Conservation (phyloP, 495 filamentous ascomycete genomes). For the Pseudevernia furfuracea region DNA sequence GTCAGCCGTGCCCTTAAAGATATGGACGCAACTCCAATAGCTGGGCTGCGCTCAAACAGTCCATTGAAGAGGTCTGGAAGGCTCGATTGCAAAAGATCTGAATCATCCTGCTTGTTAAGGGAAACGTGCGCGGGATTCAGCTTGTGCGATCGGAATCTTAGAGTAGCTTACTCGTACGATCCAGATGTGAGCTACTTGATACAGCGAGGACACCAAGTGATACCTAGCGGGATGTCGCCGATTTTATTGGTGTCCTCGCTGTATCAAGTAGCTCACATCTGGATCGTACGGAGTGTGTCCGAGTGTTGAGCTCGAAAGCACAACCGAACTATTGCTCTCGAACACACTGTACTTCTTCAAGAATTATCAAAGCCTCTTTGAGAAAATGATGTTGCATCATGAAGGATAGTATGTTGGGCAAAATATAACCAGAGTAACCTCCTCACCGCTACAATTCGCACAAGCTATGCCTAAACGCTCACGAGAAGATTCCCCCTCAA, state of each 20-base stretch:
- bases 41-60: constrained; percentile 29
- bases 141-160: neutral
- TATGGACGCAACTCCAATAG: constrained; percentile 37
- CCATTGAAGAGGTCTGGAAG: constrained; percentile 28
- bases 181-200: too few relatives aligned
- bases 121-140: neutral
- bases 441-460: constrained; percentile 5
- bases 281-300: too few relatives aligned
- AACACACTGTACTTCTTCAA: too few relatives aligned
- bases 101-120: neutral
- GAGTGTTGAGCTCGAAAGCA: neutral
- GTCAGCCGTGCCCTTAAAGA: constrained; percentile 50
- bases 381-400: neutral
- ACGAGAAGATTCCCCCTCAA: constrained; percentile 42
- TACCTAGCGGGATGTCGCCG: too few relatives aligned
- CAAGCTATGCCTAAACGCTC: constrained; percentile 53
- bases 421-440: constrained; percentile 4
- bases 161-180: too few relatives aligned
- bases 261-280: too few relatives aligned
- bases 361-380: neutral
- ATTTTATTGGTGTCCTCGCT: too few relatives aligned
- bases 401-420: neutral
- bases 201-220: too few relatives aligned
- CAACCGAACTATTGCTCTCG: neutral
- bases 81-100: neutral